Evolutionary conservation across 2,329 filamentous ascomycete genomes (phyloP).

Genomic region (Aspergillus candidus): DNA sequence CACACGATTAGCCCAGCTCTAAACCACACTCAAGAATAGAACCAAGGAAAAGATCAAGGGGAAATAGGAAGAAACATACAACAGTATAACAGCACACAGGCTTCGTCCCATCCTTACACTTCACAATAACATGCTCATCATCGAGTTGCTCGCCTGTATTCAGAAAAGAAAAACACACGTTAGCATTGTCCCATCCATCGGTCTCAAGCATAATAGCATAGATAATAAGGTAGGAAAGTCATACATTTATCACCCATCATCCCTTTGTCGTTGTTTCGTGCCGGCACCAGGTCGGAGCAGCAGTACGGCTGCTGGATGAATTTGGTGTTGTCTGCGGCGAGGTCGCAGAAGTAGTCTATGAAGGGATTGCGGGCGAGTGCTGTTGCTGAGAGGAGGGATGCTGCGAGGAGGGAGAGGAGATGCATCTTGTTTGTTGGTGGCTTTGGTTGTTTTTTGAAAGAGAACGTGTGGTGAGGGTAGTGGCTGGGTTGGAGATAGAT

Average conservation of each 20-base stretch:
- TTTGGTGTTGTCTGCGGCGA: conserved; percentile 20
- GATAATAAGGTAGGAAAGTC: conserved; percentile 2
- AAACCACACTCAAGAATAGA: background rate
- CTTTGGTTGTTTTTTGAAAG: background rate
- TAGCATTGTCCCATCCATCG: conserved; percentile 2
- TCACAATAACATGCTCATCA: conserved; percentile 18
- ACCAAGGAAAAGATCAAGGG: too few species aligned
- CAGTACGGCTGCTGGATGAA: conserved; percentile 27
- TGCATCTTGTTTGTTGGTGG: conserved; percentile 11
- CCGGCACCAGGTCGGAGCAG: conserved; percentile 20
- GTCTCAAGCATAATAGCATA: background rate
- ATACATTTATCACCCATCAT: conserved; percentile 21
- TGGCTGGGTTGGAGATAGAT: background rate
- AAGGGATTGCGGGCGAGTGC: conserved; percentile 6
- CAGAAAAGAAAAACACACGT: background rate
- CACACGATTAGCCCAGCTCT: background rate
- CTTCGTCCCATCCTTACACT: conserved; percentile 17
- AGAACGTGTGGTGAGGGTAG: background rate
- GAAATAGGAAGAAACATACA: conserved; percentile 16
- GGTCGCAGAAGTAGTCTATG: conserved; percentile 17
- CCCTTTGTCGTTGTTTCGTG: conserved; percentile 14
- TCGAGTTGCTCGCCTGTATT: conserved; percentile 11
- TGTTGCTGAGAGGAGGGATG: conserved; percentile 12
- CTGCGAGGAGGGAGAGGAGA: conserved; percentile 10
- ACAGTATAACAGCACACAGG: conserved; percentile 26